Base-by-base conservation (phyloP, 495 filamentous ascomycete genomes). In the Chaetomium fimeti region DNA sequence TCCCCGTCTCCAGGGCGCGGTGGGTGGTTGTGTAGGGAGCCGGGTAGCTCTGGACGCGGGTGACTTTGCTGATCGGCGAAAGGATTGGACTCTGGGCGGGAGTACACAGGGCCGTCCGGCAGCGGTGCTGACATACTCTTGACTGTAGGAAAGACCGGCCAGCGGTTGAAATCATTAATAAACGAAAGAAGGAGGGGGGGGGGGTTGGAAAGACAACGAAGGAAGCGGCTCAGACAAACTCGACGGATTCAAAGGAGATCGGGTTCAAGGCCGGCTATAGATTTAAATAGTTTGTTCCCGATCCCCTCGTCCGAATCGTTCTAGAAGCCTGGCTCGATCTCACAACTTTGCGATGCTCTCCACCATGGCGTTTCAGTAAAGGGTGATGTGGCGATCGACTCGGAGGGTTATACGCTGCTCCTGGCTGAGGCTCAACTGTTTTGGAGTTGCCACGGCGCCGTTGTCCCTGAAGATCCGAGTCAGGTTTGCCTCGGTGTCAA, bases 111-210 rank as follows among this genome's bases (percentile, higher is more conserved):
- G 27, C 20, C 57, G 63, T 27, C 42, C 58, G 7, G 63, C 6
- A 47, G 52, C 29, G 63, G 27, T 24, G 58, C 13, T 22, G 63
- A 61, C 63, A 66, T 66, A 4, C 15, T 65, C 48, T 12, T 18
- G 29, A 13, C 8, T 2, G 43, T 29, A 9, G 38, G 29, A 43
- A 15, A 27, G 59, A 53, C 5, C 43, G 20, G 43, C 29, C 32
- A 11, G 58, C 27, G 40, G 58, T 43, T 38, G 32, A 13, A 15
- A n/a, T n/a, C n/a, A n/a, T n/a, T n/a, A n/a, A n/a, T n/a, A n/a
- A n/a, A n/a, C n/a, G n/a, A n/a, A 20, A 28, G 5, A 48, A 18
- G 11, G 45, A 43, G 53, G 15, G 59, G 53, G 32, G 40, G 45
- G 11, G 42, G 32, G 12, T 22, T 24, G 42, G 28, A 49, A 59